phyloP scores from a whole-genome alignment of 2,329 filamentous ascomycete genomes.

The Scedosporium apiospermum region DNA sequence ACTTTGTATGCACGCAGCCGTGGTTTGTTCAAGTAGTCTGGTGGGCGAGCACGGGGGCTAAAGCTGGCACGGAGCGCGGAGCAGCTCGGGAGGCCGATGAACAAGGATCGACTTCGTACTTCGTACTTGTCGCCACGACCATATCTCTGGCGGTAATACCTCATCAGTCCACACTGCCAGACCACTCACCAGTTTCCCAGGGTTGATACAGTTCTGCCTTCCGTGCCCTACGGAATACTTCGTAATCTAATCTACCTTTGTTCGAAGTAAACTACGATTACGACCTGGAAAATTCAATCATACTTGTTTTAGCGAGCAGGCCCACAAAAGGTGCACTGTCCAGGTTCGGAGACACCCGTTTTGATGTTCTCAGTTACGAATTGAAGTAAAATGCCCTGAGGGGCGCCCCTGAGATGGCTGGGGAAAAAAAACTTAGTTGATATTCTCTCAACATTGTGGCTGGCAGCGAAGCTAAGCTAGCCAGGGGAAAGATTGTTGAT shows the following conservation, averaged over 20 bases:
- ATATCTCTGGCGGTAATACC: background rate
- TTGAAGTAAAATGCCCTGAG: background rate
- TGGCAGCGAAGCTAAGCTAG: background rate
- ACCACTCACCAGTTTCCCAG: background rate
- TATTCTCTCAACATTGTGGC: background rate
- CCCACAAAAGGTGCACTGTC: background rate
- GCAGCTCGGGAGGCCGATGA: background rate
- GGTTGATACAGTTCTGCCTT: background rate
- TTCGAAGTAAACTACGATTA: no score
- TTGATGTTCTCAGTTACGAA: background rate
- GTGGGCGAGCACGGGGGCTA: background rate
- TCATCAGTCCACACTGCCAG: background rate
- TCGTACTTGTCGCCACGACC: background rate
- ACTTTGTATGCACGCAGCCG: no score
- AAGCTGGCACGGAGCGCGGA: background rate
- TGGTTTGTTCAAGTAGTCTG: background rate
- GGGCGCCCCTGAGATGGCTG: background rate
- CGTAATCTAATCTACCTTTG: no score
- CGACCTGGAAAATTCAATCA: no score
- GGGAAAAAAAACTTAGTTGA: background rate
- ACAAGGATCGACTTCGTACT: background rate
- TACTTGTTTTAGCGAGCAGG: background rate
- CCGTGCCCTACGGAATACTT: no score
- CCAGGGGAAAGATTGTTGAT: background rate
- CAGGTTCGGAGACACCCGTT: background rate